A percentile compares a stretch with the other conserved stretches of the same genome.
Evolutionary conservation across 2,329 filamentous ascomycete genomes (phyloP).

Genomic region (Xylariales sp.): DNA sequence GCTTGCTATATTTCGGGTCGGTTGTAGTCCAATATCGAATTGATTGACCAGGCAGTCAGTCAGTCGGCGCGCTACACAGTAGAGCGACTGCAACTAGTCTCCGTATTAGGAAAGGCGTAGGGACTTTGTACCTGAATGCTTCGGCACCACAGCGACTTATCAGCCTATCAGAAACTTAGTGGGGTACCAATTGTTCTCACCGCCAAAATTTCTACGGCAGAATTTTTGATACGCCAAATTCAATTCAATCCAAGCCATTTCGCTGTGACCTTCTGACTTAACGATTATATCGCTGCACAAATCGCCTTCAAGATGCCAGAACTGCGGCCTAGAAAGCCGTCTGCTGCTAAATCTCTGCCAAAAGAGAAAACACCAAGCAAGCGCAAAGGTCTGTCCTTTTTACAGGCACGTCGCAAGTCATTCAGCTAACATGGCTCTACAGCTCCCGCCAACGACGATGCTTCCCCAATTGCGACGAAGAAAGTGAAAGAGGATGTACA

Average conservation of each 20-base stretch:
- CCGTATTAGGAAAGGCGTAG: slow-evolving; percentile 18
- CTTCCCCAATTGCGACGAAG: slow-evolving; percentile 52
- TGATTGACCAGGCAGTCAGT: neutral
- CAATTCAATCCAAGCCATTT: slow-evolving; percentile 26
- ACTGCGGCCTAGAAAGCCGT: slow-evolving; percentile 54
- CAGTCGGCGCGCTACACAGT: neutral
- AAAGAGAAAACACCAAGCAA: slow-evolving; percentile 52
- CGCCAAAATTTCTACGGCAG: slow-evolving; percentile 49
- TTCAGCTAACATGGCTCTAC: slow-evolving; percentile 19
- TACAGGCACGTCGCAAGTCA: neutral
- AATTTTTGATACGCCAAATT: slow-evolving; percentile 39
- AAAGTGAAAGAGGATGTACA: slow-evolving; percentile 24
- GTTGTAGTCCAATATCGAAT: neutral
- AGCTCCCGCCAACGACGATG: slow-evolving; percentile 56
- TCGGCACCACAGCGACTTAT: slow-evolving; percentile 12
- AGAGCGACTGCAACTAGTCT: neutral
- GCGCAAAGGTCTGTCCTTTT: slow-evolving; percentile 52
- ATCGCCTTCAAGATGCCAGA: slow-evolving; percentile 55
- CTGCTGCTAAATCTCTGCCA: slow-evolving; percentile 51
- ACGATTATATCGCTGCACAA: slow-evolving; percentile 8
- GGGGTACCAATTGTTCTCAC: slow-evolving; percentile 38
- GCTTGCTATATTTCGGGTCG: neutral
- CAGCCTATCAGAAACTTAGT: slow-evolving; percentile 27
- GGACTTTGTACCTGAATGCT: slow-evolving; percentile 1
- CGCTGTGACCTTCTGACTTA: slow-evolving; percentile 11